Percentiles rank a stretch among this genome's conserved stretches.
Evolutionary conservation across 352 stramenopile genomes (phyloP).

Genomic region (Phytophthora foliorum): DNA sequence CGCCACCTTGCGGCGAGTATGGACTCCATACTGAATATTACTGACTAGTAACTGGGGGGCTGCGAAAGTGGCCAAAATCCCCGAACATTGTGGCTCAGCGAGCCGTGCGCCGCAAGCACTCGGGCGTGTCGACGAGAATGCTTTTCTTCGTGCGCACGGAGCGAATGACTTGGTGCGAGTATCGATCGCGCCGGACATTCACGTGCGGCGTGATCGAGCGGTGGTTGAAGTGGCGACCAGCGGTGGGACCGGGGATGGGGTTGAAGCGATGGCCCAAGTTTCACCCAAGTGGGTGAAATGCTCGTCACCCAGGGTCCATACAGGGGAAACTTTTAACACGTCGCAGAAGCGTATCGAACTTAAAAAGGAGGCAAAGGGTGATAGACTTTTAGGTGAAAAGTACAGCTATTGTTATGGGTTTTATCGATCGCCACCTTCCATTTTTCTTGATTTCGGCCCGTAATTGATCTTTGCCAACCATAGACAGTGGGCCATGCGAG

Average conservation of each 20-base stretch:
- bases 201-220: conserved; percentile 7
- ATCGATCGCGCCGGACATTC: background rate
- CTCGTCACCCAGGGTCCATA: background rate
- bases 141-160: too few relatives aligned
- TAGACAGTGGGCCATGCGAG: conserved; percentile 13
- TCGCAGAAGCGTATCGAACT: background rate
- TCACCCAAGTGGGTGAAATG: conserved; percentile 1
- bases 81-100: too few relatives aligned
- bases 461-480: conserved; percentile 27
- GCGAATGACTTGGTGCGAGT: background rate
- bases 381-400: background rate
- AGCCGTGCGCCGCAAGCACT: too few relatives aligned
- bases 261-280: conserved; percentile 34
- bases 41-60: too few relatives aligned
- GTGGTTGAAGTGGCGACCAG: conserved; percentile 39
- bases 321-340: too few relatives aligned
- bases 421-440: background rate
- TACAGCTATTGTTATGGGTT: background rate
- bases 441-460: conserved; percentile 12
- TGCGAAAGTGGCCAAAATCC: background rate
- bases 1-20: conserved; percentile 1
- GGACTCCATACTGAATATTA: too few relatives aligned
- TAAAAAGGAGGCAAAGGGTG: background rate
- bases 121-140: background rate
- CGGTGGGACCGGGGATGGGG: conserved; percentile 37